These are phyloP conservation scores for Phyllostachys edulis DNA, from an alignment of 176 grass and related monocot genomes.

Conservation along the genomic window DNA sequence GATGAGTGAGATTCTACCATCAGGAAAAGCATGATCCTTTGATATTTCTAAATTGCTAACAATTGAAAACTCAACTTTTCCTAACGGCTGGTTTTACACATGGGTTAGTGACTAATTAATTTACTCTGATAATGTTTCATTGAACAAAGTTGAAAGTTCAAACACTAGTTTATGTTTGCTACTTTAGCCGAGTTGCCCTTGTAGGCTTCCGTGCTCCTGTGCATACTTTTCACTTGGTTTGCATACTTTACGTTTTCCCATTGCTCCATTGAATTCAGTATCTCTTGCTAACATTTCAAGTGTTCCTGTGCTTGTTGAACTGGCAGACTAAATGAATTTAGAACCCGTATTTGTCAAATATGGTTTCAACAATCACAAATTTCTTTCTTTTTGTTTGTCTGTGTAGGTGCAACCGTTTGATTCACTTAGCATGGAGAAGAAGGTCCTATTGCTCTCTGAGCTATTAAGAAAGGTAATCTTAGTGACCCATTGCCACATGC, in stretches of 20 bases:
- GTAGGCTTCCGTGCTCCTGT: not conserved
- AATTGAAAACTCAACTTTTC: not conserved
- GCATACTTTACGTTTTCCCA: not conserved
- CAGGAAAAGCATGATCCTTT: not conserved
- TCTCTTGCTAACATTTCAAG: not conserved
- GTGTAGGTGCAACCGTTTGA: slow-evolving; percentile 58
- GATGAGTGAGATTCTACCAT: not conserved
- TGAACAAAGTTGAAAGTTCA: not conserved
- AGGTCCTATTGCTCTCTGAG: slow-evolving; percentile 44
- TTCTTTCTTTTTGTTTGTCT: not conserved
- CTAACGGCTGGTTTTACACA: not conserved
- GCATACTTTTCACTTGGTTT: not conserved
- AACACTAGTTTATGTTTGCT: not conserved
- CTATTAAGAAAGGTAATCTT: slow-evolving; percentile 56
- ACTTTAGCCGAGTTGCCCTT: not conserved
- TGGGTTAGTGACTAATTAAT: not conserved
- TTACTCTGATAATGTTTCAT: not conserved
- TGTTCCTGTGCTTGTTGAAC: not conserved
- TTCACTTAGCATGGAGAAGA: slow-evolving; percentile 55
- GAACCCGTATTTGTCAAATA: not conserved
- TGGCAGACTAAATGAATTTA: not conserved
- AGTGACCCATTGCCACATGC: not conserved
- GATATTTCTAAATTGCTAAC: not conserved
- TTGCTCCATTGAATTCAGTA: not conserved
- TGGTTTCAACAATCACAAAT: not conserved